A percentile compares a stretch with the other conserved stretches of the same genome.
phyloP scores from a whole-genome alignment of 805 yeast species.

The Starmerella sirachaensis region DNA sequence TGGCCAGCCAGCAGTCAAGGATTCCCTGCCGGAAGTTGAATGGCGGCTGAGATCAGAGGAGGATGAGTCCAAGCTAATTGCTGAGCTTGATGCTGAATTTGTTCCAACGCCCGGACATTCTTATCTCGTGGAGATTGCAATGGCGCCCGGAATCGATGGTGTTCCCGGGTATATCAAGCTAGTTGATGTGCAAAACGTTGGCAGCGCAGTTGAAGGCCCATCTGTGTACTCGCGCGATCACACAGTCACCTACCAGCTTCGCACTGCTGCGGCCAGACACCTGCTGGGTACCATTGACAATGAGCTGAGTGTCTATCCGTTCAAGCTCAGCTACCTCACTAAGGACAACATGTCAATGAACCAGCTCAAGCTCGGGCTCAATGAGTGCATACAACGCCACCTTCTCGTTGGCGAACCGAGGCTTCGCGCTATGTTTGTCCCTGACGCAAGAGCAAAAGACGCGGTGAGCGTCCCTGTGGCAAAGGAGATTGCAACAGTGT shows the following conservation, averaged over 20 bases:
- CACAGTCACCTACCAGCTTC: slow-evolving; percentile 67
- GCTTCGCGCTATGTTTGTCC: slow-evolving; percentile 58
- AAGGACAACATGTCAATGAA: slow-evolving; percentile 44
- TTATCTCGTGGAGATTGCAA: slow-evolving; percentile 67
- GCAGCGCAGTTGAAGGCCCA: slow-evolving; percentile 24
- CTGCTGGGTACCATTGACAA: slow-evolving; percentile 55
- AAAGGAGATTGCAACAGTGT: slow-evolving; percentile 68
- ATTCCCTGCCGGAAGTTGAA: slow-evolving; percentile 79
- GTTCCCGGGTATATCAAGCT: slow-evolving; percentile 23
- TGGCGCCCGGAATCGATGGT: slow-evolving; percentile 50
- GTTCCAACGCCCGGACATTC: slow-evolving; percentile 70
- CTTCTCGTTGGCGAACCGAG: slow-evolving; percentile 65
- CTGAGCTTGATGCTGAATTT: slow-evolving; percentile 45
- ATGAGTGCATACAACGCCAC: slow-evolving; percentile 70
- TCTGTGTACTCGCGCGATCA: slow-evolving; percentile 76
- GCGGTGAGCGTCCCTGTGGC: slow-evolving; percentile 55
- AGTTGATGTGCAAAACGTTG: slow-evolving; percentile 25
- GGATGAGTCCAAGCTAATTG: slow-evolving; percentile 14
- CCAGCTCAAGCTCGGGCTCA: slow-evolving; percentile 59
- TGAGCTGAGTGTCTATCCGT: slow-evolving; percentile 76
- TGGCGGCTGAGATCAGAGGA: slow-evolving; percentile 27
- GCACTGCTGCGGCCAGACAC: slow-evolving; percentile 59
- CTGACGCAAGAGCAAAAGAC: slow-evolving; percentile 37
- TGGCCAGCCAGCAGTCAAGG: slow-evolving; percentile 92
- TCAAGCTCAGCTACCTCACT: slow-evolving; percentile 61